Base-by-base conservation (phyloP, 2,329 filamentous ascomycete species). In the Trichophaea hybrida region DNA sequence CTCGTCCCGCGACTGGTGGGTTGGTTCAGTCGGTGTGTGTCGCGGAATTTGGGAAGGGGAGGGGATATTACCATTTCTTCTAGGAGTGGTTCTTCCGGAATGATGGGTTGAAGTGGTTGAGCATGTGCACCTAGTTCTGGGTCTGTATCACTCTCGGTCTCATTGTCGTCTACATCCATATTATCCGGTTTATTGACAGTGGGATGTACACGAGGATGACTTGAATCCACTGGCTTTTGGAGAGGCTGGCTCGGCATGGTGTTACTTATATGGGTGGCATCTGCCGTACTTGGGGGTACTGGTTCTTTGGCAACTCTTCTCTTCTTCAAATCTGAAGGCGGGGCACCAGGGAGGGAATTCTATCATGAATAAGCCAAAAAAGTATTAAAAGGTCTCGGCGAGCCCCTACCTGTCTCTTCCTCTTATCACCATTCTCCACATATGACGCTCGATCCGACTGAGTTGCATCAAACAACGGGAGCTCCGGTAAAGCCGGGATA, bases 341-440 rank as follows among this genome's bases (percentile, higher is more conserved):
- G 33, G n/a, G 40, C 55, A 24, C 24, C 24, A 24, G 24, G 24
- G 24, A 24, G 24, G 24, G 24, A 24, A 24, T 24, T 24, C 24
- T 24, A 24, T 24, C 24, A 24, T 24, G 24, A 24, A 24, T 24
- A 24, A 24, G 24, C 24, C 24, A 24, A 24, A 24, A 24, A 24
- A 24, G 24, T 3, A 24, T 24, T 24, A 24, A 24, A 24, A 24
- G 3, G 24, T 24, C 24, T 24, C 24, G 24, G 24, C 24, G 24
- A 24, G 51, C 38, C 61, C 38, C 50, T 65, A 65, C 63, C 60
- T 65, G 53, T 61, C 60, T 51, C 33, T 64, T 64, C 31, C 60
- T 50, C 43, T 64, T 64, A 38, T 59, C 64, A 34, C 52, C 40
- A 40, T 24, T 50, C 35, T 43, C 57, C 8, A 24, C 34, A 6